A percentile compares a stretch with the other conserved stretches of the same genome.
Conservation (phyloP, 2,329 filamentous ascomycete species). For the Fusarium sp. region DNA sequence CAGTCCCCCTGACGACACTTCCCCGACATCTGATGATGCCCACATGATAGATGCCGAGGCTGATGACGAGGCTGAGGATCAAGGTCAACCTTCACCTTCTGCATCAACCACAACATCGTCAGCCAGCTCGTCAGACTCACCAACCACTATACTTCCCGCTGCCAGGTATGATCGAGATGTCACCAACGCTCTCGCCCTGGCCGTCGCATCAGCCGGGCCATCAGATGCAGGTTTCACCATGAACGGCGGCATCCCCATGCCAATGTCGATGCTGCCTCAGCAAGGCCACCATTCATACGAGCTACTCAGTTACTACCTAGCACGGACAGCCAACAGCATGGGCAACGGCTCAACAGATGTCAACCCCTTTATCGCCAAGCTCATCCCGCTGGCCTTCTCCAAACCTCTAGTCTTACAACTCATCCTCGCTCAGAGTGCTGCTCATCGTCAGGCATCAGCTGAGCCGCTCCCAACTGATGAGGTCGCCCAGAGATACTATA, state of each 20-base stretch:
- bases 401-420: slow-evolving; percentile 60
- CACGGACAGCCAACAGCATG: slow-evolving; percentile 59
- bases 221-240: slow-evolving; percentile 15
- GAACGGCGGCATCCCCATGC: slow-evolving; percentile 38
- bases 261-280: slow-evolving; percentile 47
- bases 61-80: slow-evolving; percentile 29
- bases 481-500: slow-evolving; percentile 52
- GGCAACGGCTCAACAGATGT: slow-evolving; percentile 59
- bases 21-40: slow-evolving; percentile 35
- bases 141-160: slow-evolving; percentile 5
- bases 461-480: slow-evolving; percentile 43
- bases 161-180: slow-evolving; percentile 30
- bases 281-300: slow-evolving; percentile 54
- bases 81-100: slow-evolving; percentile 32
- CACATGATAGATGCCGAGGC: slow-evolving; percentile 40
- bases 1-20: slow-evolving; percentile 20
- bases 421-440: slow-evolving; percentile 58
- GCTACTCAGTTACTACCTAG: slow-evolving; percentile 59
- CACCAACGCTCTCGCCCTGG: slow-evolving; percentile 38
- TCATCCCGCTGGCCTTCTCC: slow-evolving; percentile 59
- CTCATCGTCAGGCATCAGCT: slow-evolving; percentile 51
- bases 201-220: slow-evolving; percentile 10
- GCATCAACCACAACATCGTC: slow-evolving; percentile 35
- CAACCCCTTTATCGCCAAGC: slow-evolving; percentile 59
- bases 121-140: slow-evolving; percentile 31